Base-by-base conservation (phyloP, 768 basidiomycete species). In the Rhizopogon vinicolor region DNA sequence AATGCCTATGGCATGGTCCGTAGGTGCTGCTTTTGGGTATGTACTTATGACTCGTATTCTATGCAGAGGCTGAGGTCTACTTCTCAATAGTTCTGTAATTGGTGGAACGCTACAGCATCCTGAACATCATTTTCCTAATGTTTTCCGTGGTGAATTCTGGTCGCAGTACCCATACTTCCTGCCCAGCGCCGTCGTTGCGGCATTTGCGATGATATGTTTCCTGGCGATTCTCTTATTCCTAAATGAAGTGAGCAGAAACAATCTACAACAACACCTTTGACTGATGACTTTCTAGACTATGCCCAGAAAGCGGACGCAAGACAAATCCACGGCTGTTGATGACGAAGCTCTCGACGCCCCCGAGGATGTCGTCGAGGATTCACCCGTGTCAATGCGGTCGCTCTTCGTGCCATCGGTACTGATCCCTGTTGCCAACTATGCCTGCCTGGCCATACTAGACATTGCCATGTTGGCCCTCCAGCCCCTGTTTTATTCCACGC, bases 401-500 rank as follows among this genome's bases (percentile, higher is more conserved):
- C 61, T 74, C 45, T 62, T 74, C 41, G 68, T 58, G n/a, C 53
- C 64, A 0, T 62, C 54, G 9, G 64, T 74, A 18, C 54, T 63
- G 25, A 46, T 72, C 44, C 68, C 70, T n/a, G 63, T 78, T 29
- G 56, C 65, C 57, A 77, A 76, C 58, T 77, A 77, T 57, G 68
- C 55, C 25, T 58, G 69, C 29, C 57, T 78, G 14, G 68, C 76
- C 10, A 52, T 68, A 41, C 42, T 69, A 1, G 74, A 77, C 16
- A 70, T 76, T 41, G 60, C 65, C 3, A 51, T 66, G 44, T 58
- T 58, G 42, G 72, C 72, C 9, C 67, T 77, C 40, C 67, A 69
- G 10, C 73, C 77, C 5, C 67, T 77, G 53, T 74, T 73, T 59
- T 71, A 72, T 58, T 70, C 72, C n/a, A 71, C 71, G 0, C 63